phyloP scores from a whole-genome alignment of 495 filamentous ascomycete species.

The Sordaria brevicollis region DNA sequence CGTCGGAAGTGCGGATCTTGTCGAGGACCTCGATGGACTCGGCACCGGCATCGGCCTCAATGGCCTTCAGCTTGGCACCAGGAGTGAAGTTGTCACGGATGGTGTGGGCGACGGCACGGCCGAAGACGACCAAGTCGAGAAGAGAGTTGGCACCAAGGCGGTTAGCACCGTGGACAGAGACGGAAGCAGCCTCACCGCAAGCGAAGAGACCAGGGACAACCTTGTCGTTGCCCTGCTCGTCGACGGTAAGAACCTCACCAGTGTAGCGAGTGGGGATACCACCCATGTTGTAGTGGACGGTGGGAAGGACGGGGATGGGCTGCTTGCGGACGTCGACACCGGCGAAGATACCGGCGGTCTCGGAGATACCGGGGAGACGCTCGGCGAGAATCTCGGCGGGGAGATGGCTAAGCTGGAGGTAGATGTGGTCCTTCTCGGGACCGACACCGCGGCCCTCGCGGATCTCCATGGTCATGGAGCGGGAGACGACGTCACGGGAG shows the following conservation, averaged over 20 bases:
- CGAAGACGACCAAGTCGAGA: conserved; percentile 93
- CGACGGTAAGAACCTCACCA: conserved; percentile 83
- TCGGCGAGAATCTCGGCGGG: conserved; percentile 85
- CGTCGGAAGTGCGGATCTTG: conserved; percentile 68
- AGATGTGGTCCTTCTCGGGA: conserved; percentile 94
- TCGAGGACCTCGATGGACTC: conserved; percentile 81
- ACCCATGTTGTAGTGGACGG: conserved; percentile 99
- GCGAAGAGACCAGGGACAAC: conserved; percentile 92
- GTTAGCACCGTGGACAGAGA: conserved; percentile 96
- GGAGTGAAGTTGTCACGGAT: conserved; percentile 84
- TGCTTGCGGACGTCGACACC: conserved; percentile 95
- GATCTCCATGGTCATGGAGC: conserved; percentile 96
- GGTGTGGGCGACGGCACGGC: conserved; percentile 89
- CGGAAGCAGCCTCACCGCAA: conserved; percentile 92
- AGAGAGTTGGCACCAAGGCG: conserved; percentile 96
- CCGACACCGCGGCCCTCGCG: conserved; percentile 93
- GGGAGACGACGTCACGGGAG: conserved; percentile 84
- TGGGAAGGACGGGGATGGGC: conserved; percentile 92
- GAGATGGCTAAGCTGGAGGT: conserved; percentile 90
- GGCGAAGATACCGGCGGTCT: conserved; percentile 92
- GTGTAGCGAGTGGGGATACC: conserved; percentile 96
- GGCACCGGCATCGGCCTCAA: conserved; percentile 74
- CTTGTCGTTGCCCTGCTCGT: conserved; percentile 78
- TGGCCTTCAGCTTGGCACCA: conserved; percentile 62
- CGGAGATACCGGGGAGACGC: conserved; percentile 94